Evolutionary conservation across 2,329 filamentous ascomycete species (phyloP), one percentile per base, ranked within the genome.

Genomic region (Botrytis elliptica): DNA sequence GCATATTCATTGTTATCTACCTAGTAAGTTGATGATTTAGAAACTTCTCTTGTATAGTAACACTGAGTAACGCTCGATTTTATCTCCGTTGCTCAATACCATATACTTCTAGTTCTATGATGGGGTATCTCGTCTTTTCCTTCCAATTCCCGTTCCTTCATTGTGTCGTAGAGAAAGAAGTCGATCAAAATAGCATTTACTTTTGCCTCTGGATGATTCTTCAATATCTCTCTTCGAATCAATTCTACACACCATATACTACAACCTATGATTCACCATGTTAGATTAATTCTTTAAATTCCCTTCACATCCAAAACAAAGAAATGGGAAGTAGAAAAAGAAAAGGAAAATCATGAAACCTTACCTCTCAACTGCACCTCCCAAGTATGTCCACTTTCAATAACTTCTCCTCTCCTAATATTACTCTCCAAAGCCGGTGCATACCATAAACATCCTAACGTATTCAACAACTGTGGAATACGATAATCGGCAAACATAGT

Each of bases 401-500:
- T 88, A 1, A 87, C 80, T 76, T 91, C 87, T 70, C 88, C 87
- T 42, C 86, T 85, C 46, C 88, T 87, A 78, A 99, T 91, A 25
- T 91, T 87, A 49, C 87, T 86, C 69, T 94, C 90, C 63, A 99
- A 84, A 0, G 90, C 87, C 0, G 96, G 96, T 76, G 93, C 95
- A 83, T 96, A 98, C 79, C 89, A 90, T 68, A 99, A 84, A 74
- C 94, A 95, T 29, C 93, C 93, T 63, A 98, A 86, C 16, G 90
- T 90, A 79, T 95, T 90, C 49, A 99, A 88, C 78, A 98, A 96
- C 84, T 99, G 96, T 22, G 97, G 97, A 71, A 99, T 92, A 62
- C 96, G 92, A 81, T 99, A 99, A 84, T 99, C 96, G 80, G 96
- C 95, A 85, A 99, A 99, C 91, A 98, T 98, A 75, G 96, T 99